Evolutionary conservation across 805 yeast species (phyloP), one percentile per base, ranked within the genome.

Genomic region (Lipomyces oligophaga): DNA sequence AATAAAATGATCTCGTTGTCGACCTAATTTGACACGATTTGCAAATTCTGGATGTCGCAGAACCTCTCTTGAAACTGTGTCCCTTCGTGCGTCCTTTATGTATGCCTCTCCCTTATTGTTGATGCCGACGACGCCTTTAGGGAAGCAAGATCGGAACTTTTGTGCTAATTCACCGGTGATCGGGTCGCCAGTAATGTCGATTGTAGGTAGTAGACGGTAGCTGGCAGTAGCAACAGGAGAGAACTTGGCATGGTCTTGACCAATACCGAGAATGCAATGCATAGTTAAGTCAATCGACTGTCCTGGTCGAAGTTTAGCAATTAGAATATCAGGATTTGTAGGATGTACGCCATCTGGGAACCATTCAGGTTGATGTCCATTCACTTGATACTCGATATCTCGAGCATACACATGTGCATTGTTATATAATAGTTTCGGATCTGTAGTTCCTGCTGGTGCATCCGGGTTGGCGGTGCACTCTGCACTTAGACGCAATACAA

Each of bases 181-280:
- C 38, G 90, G 86, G 52, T 78, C 70, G 15, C 67, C 67, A 33
- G 71, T 64, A 43, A 93, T 87, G 54, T 83, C 80, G 58, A 89
- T 89, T 21, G 79, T 82, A 13, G 98, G 98, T 71, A 93, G 68
- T 62, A 93, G 74, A 68, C 98, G 78, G 70, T 93, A 93, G 11
- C 96, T 85, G 2, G 98, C 97, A 11, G 98, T 93, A 15, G 95
- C 78, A 8, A 93, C 98, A 4, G 98, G 98, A 5, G 97, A 87
- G 65, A 86, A 93, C 68, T 93, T 93, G 49, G 98, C 97, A 67
- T 93, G 98, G 66, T 93, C 98, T 34, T 87, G 69, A 42, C 97
- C 98, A 57, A 85, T 70, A 48, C 98, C 98, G 53, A 90, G 74
- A 25, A 89, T 74, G 65, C 97, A 93, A 69, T 88, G 96, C 47